Evolutionary conservation across 768 basidiomycete genomes (phyloP), one percentile per base, ranked within the genome.

Genomic region (Lactifluus rugatus): DNA sequence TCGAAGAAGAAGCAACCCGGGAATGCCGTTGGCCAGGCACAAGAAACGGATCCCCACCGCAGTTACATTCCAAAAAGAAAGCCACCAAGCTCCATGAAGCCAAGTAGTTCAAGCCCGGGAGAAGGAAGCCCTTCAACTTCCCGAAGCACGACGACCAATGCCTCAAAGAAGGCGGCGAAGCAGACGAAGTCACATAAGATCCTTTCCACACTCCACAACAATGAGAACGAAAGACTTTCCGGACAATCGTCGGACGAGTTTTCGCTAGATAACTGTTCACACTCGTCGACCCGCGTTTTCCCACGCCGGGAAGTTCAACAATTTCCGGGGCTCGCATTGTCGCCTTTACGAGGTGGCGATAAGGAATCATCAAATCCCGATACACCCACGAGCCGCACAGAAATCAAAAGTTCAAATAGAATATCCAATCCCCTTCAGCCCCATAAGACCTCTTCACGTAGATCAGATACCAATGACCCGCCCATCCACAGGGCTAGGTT

Each of bases 31-130:
- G 42, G 44, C n/a, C 58, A 42, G 14, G 47, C 41, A 19, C 19
- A 9, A 36, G 39, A 54, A n/a, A 9, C 19, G 16, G 39, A 21
- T 31, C 9, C 45, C 34, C 53, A 31, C 17, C 52, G 32, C 13
- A 52, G 36, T 26, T n/a, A 36, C 41, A 41, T 26, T 42, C 58
- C 52, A 10, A 59, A 37, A 44, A 48, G 10, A 48, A 61, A 62
- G 34, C 44, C 51, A 2, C 61, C 61, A 52, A n/a, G 50, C 47
- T 62, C 61, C 53, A 62, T 55, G 53, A 62, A 56, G 48, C n/a
- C 42, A 47, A 36, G 28, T 13, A 42, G 32, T 19, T 1, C 25
- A 13, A 17, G n/a, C 14, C 19, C 45, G n/a, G 34, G 42, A 49
- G 60, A 52, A 54, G 42, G n/a, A 31, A 10, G 46, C 46, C 31